These are phyloP conservation scores for Mesostigma viride DNA, from an alignment of 139 green algal genomes.

Conservation along the genomic window DNA sequence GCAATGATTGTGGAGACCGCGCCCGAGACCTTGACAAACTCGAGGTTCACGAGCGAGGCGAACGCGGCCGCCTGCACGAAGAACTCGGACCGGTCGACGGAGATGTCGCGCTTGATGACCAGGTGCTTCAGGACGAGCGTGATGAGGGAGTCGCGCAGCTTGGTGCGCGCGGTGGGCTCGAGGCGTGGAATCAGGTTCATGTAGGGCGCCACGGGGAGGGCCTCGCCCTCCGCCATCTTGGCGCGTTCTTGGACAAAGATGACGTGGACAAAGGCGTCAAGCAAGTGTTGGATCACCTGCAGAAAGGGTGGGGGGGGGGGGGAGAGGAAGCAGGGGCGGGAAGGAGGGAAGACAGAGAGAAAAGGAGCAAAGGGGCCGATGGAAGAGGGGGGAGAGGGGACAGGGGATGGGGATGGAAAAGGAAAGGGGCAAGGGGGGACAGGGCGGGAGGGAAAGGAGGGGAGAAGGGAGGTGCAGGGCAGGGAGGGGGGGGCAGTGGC, in stretches of 20 bases:
- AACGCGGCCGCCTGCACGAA: conserved; percentile 56
- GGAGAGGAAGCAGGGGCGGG: too few relatives aligned
- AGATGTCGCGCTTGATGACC: conserved; percentile 36
- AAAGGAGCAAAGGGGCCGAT: too few relatives aligned
- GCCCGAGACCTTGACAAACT: conserved; percentile 29
- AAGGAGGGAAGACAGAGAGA: too few relatives aligned
- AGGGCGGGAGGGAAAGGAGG: too few relatives aligned
- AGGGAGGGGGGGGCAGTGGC: too few relatives aligned
- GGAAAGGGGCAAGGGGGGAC: too few relatives aligned
- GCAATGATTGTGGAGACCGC: conserved; percentile 43
- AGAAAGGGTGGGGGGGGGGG: too few relatives aligned
- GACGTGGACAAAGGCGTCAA: conserved; percentile 21
- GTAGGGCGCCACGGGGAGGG: conserved; percentile 23
- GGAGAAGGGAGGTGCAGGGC: too few relatives aligned
- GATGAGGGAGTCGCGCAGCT: neutral
- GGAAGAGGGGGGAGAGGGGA: too few relatives aligned
- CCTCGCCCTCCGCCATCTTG: conserved; percentile 19
- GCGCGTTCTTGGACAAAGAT: conserved; percentile 18
- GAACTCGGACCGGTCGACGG: conserved; percentile 39
- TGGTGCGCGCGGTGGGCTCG: neutral
- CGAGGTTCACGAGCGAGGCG: conserved; percentile 39
- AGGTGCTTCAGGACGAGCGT: conserved; percentile 45
- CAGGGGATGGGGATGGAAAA: too few relatives aligned
- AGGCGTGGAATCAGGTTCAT: neutral
- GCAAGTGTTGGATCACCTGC: conserved; percentile 10